Percentiles rank a stretch among this genome's conserved stretches.
phyloP scores from a whole-genome alignment of 176 grass and related monocot species.

The Phyllostachys edulis region DNA sequence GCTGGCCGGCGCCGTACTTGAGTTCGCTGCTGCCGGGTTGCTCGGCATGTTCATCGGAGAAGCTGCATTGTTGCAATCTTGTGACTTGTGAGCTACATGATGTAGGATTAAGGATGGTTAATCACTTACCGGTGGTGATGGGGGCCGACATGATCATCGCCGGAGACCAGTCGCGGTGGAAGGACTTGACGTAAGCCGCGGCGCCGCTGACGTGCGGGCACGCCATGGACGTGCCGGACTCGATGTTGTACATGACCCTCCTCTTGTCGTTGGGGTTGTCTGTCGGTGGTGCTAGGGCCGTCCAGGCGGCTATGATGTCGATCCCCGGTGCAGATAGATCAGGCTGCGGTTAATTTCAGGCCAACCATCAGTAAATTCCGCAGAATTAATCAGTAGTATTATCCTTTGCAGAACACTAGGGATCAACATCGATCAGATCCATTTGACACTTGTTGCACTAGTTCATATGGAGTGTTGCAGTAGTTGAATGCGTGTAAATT shows the following conservation, averaged over 20 bases:
- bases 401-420: too few species aligned
- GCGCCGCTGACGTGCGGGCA: slow-evolving; percentile 51
- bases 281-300: background rate
- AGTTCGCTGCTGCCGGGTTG: slow-evolving; percentile 40
- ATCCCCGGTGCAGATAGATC: slow-evolving; percentile 50
- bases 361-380: too few species aligned
- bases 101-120: background rate
- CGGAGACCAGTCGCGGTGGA: slow-evolving; percentile 56
- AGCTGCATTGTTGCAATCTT: background rate
- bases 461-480: too few species aligned
- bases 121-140: slow-evolving; percentile 46
- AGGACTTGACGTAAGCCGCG: slow-evolving; percentile 43
- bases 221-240: slow-evolving; percentile 74
- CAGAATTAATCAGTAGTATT: too few species aligned
- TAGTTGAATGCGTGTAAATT: too few species aligned
- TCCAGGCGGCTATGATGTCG: slow-evolving; percentile 52
- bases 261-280: background rate
- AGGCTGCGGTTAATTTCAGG: slow-evolving; percentile 27
- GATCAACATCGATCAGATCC: too few species aligned
- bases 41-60: slow-evolving; percentile 40
- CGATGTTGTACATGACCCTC: slow-evolving; percentile 38
- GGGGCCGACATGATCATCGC: slow-evolving; percentile 56
- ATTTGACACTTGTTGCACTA: too few species aligned
- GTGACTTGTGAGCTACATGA: too few species aligned
- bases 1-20: slow-evolving; percentile 42